A percentile compares a stretch with the other conserved stretches of the same genome.
Evolutionary conservation across 2,329 filamentous ascomycete genomes (phyloP).

Genomic region (Colletotrichum destructivum): DNA sequence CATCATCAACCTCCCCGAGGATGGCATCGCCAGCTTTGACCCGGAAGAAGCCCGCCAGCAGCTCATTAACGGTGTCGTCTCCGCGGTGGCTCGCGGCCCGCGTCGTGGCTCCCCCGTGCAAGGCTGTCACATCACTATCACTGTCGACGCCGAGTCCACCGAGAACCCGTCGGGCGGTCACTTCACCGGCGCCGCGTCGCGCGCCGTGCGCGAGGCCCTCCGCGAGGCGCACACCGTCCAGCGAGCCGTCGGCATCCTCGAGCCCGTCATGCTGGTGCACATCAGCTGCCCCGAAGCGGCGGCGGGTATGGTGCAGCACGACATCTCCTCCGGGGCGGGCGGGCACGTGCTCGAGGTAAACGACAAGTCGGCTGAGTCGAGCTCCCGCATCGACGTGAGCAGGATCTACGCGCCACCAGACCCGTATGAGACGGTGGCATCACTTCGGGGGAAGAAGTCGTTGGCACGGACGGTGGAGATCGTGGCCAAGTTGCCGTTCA

Average conservation of each 20-base stretch:
- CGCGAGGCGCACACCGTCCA: slow-evolving; percentile 68
- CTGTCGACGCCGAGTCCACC: slow-evolving; percentile 69
- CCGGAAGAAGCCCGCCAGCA: slow-evolving; percentile 67
- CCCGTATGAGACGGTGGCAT: slow-evolving; percentile 78
- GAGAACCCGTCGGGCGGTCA: slow-evolving; percentile 76
- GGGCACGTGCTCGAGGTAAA: slow-evolving; percentile 83
- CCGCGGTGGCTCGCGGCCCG: slow-evolving; percentile 88
- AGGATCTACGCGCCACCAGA: slow-evolving; percentile 91
- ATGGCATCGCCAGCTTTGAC: slow-evolving; percentile 65
- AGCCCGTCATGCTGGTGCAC: slow-evolving; percentile 92
- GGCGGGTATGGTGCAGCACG: slow-evolving; percentile 86
- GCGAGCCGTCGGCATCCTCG: slow-evolving; percentile 78
- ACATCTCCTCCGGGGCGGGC: slow-evolving; percentile 80
- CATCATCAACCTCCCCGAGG: slow-evolving; percentile 66
- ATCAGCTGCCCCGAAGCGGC: slow-evolving; percentile 88
- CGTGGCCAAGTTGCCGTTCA: slow-evolving; percentile 89
- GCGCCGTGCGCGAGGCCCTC: slow-evolving; percentile 79
- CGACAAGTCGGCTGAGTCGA: slow-evolving; percentile 59
- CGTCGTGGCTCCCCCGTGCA: slow-evolving; percentile 86
- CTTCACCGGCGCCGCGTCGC: slow-evolving; percentile 74
- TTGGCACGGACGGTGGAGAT: slow-evolving; percentile 73
- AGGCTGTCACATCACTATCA: slow-evolving; percentile 79
- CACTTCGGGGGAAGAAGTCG: slow-evolving; percentile 65
- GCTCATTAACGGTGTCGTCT: slow-evolving; percentile 84
- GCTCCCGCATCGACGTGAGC: slow-evolving; percentile 73